Percentiles rank a stretch among this genome's conserved stretches.
phyloP scores from a whole-genome alignment of 73 alveolate genomes.

The Tetrahymena malaccensis region DNA sequence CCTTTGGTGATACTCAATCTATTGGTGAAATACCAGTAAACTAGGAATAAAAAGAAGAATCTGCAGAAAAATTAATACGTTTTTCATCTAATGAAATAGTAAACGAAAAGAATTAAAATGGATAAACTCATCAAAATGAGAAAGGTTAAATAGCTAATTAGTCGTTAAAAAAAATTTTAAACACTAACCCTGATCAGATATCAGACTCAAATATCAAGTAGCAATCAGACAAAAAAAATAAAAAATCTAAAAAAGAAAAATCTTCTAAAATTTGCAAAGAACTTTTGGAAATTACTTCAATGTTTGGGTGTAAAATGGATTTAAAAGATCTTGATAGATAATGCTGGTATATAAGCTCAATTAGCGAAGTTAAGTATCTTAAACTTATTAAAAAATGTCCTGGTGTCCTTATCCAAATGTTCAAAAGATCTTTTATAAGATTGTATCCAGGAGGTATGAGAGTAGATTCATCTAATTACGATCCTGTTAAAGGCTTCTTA shows the following conservation, averaged over 20 bases:
- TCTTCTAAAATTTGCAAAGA: not conserved
- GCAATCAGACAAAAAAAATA: not conserved
- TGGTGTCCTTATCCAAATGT: slow-evolving; percentile 51
- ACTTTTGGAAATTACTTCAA: not conserved
- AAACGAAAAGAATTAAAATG: no score
- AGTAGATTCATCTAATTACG: slow-evolving; percentile 82
- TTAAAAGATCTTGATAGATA: not conserved
- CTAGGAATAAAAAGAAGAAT: not conserved
- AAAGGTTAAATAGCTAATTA: not conserved
- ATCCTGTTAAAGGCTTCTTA: slow-evolving; percentile 73
- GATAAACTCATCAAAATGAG: no score
- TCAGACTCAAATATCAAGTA: not conserved
- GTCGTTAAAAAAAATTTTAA: no score
- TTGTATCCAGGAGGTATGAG: slow-evolving; percentile 85
- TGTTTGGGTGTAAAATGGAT: not conserved
- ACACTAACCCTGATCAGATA: not conserved
- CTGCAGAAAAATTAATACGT: not conserved
- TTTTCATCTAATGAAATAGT: not conserved
- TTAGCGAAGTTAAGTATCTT: slow-evolving; percentile 53
- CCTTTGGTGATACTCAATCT: not conserved
- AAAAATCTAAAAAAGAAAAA: not conserved
- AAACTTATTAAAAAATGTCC: slow-evolving; percentile 19
- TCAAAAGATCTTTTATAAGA: slow-evolving; percentile 59
- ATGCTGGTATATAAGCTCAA: slow-evolving; percentile 50
- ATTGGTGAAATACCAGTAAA: not conserved